These are phyloP conservation scores for Acorus gramineus DNA, from an alignment of 106 monocot genomes.

Conservation along the genomic window DNA sequence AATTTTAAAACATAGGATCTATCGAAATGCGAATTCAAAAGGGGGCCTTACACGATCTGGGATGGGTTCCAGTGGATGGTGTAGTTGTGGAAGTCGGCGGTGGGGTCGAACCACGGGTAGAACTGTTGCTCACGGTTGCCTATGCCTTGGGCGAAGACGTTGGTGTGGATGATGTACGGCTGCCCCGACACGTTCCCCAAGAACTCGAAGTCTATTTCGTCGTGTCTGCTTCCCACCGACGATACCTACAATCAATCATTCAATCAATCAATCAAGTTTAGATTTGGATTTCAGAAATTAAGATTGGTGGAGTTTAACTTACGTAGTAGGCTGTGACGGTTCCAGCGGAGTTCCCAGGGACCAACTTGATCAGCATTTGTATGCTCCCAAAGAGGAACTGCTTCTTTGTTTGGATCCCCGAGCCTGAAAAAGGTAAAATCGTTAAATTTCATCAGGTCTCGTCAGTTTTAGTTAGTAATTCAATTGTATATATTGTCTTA, in stretches of 20 bases:
- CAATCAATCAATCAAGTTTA: too few species aligned
- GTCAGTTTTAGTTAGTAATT: too few species aligned
- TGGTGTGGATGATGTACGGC: constrained; percentile 69
- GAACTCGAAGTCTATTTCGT: constrained; percentile 81
- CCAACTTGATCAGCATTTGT: constrained; percentile 39
- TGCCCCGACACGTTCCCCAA: constrained; percentile 58
- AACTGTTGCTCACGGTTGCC: constrained; percentile 63
- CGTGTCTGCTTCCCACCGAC: constrained; percentile 39
- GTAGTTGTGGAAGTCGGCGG: constrained; percentile 67
- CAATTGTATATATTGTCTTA: too few species aligned
- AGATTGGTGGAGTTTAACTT: not conserved
- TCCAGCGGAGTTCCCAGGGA: constrained; percentile 51
- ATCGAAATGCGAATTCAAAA: too few species aligned
- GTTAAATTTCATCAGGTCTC: not conserved
- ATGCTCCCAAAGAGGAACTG: constrained; percentile 36
- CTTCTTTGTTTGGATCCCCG: constrained; percentile 21
- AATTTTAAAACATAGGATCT: too few species aligned
- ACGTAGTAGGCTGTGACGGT: constrained; percentile 63
- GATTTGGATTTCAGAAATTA: too few species aligned
- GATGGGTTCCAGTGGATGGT: constrained; percentile 68
- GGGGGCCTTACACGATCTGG: constrained; percentile 41
- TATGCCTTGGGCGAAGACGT: constrained; percentile 39
- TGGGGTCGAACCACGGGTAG: constrained; percentile 76
- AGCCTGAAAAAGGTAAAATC: constrained; percentile 11
- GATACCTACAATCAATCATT: constrained; percentile 20